Base-by-base conservation (phyloP, 148 eudicot species). In the Chenopodium suecicum region DNA sequence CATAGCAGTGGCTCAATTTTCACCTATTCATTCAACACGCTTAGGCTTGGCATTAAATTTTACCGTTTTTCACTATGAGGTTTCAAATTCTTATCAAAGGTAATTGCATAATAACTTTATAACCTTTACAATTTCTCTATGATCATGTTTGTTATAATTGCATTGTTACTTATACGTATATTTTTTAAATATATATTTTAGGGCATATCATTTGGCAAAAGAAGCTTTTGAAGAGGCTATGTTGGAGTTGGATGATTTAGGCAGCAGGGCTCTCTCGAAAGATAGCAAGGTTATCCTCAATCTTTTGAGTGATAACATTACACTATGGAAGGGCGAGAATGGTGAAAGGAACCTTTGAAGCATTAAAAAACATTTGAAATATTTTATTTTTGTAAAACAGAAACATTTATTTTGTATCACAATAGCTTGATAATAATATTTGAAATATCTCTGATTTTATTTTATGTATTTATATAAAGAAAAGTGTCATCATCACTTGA, bases 31-130 rank as follows among this genome's bases (percentile, higher is more conserved):
- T 47, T 82, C 86, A 20, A 80, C 80, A 41, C 88, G 88, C 46
- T 79, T 85, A 78, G 88, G 88, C 68, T 79, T 85, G 82, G 88
- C 86, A 66, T 67, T 86, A 73, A 86, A 86, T 83, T 86, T 86
- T 84, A 80, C 88, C 1, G 86, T 86, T 52, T 86, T 86, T 74
- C 83, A 86, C 62, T 83, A 86, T 74, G 88, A 86, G 75, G 81
- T 86, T 62, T 80, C 76, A 85, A 82, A 82, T 81, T 85, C 88
- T 41, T 78, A 83, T 76, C 83, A 85, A 76, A 79, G 88, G 88
- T 85, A 76, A 8, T 4, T 52, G 5, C 0, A 10, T 52, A 75
- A 71, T 16, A 8, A 1, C 5, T 31, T 50, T 75, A 52, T 14
- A 22, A 31, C 64, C 41, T 31, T 69, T 80, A 5, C 44, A 16